Evolutionary conservation across 2,329 filamentous ascomycete species (phyloP).

Genomic region (Trichoderma polysporum): DNA sequence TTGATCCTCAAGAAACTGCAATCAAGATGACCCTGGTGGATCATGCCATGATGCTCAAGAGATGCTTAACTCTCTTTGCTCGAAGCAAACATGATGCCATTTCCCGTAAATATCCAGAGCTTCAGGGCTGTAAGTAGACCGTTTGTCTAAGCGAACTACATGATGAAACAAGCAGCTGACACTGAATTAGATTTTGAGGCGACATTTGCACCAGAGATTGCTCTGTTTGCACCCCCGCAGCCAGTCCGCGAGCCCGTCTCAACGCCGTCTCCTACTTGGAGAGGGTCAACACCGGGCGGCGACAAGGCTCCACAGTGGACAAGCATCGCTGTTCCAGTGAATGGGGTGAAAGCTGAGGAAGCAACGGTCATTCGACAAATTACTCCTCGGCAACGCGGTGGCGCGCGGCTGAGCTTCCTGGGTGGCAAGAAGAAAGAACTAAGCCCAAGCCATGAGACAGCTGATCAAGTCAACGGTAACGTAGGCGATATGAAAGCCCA

Average conservation of each 20-base stretch:
- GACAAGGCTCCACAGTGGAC: slow-evolving; percentile 37
- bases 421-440: slow-evolving; percentile 51
- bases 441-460: slow-evolving; percentile 29
- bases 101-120: slow-evolving; percentile 55
- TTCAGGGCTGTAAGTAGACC: slow-evolving; percentile 61
- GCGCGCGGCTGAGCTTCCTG: slow-evolving; percentile 57
- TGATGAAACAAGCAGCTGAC: slow-evolving; percentile 25
- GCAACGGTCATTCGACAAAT: slow-evolving; percentile 52
- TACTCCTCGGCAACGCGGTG: slow-evolving; percentile 53
- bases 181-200: slow-evolving; percentile 55
- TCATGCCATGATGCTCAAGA: slow-evolving; percentile 83
- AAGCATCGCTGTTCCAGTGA: slow-evolving; percentile 37
- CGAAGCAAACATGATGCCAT: slow-evolving; percentile 62
- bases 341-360: slow-evolving; percentile 46
- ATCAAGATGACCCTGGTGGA: slow-evolving; percentile 85
- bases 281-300: slow-evolving; percentile 50
- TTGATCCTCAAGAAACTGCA: slow-evolving; percentile 68
- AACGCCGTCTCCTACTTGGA: slow-evolving; percentile 46
- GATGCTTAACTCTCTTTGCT: slow-evolving; percentile 70
- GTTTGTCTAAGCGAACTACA: neutral
- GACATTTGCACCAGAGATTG: slow-evolving; percentile 65
- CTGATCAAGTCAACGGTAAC: slow-evolving; percentile 31
- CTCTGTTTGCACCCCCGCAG: slow-evolving; percentile 57
- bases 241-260: slow-evolving; percentile 42
- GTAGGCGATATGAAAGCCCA: slow-evolving; percentile 36